Evolutionary conservation across 805 yeast species (phyloP), one percentile per base, ranked within the genome.

Genomic region (Spathaspora sp.): DNA sequence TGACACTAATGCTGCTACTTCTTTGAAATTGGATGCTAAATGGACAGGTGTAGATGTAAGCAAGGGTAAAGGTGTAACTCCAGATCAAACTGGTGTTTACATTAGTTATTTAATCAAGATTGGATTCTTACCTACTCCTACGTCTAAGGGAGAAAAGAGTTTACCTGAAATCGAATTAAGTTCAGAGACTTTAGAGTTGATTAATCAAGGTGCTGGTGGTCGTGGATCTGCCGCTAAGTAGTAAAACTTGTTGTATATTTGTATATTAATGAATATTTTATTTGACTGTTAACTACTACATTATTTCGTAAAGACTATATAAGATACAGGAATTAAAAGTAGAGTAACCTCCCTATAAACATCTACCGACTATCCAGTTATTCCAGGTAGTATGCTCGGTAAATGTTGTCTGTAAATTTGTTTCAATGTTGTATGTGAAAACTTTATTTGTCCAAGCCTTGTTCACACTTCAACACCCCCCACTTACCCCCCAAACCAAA

Each of bases 41-140:
- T 81, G 83, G 82, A 78, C 90, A 1, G 89, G 88, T 12, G 76
- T 69, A 46, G 96, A 90, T 61, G 72, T 67, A 29, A 79, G 90
- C 46, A 66, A 68, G 0, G 97, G 97, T 9, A 77, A 72, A 48
- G 97, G 97, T 47, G 86, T 91, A n/a, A 82, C 82, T 51, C 66
- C 69, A 20, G 73, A 76, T 28, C 86, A 83, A 57, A 72, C 90
- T 72, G 91, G 92, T 23, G 70, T 82, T 49, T 94, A 93, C 68
- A 78, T 93, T 56, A 75, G 94, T 18, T 94, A 91, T 70, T 78
- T 94, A 67, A 79, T 82, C 52, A 82, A 83, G 60, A 84, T 86
- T 59, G 96, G 96, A 0, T 94, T 87, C 72, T 75, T 94, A 62
- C 87, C 88, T 35, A 59, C 70, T 17, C 93, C 97, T 49, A 59